Evolutionary conservation across 192 early-diverging fungal species (phyloP).

Genomic region (Geranomyces variabilis): DNA sequence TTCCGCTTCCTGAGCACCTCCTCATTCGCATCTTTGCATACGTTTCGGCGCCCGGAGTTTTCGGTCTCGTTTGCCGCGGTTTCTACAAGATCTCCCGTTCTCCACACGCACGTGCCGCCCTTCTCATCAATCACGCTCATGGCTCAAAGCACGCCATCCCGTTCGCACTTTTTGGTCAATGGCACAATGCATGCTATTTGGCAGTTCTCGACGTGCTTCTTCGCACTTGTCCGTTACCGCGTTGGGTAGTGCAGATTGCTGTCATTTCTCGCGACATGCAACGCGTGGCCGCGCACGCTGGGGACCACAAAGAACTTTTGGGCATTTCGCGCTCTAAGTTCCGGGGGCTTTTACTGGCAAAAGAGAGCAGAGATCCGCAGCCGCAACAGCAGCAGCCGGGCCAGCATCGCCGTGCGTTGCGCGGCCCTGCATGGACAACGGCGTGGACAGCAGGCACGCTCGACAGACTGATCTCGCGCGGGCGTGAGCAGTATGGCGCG

Average conservation of each 20-base stretch:
- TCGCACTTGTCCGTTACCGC: conserved; percentile 6
- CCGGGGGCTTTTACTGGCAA: neutral
- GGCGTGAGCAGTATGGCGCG: conserved; percentile 5
- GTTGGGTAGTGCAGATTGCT: conserved; percentile 22
- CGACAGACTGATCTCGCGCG: neutral
- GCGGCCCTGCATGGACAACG: neutral
- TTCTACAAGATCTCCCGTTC: conserved; percentile 6
- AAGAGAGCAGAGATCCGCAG: neutral
- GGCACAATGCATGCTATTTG: neutral
- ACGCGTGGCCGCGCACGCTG: conserved; percentile 5
- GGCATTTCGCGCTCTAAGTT: too few relatives aligned
- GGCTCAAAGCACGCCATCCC: conserved; percentile 7
- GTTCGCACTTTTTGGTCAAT: conserved; percentile 3
- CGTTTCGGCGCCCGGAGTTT: neutral
- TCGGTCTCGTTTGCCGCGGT: neutral
- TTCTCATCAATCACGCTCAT: conserved; percentile 7
- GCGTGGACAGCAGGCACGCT: neutral
- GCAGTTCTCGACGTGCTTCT: conserved; percentile 6
- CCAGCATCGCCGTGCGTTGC: neutral
- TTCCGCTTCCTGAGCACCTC: neutral
- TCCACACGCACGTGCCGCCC: neutral
- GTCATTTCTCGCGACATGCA: conserved; percentile 11
- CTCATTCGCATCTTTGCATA: neutral
- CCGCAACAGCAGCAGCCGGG: too few relatives aligned
- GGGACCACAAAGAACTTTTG: neutral